These are phyloP conservation scores for Corymbia citriodora DNA, from an alignment of 441 rosid species.

Conservation along the genomic window DNA sequence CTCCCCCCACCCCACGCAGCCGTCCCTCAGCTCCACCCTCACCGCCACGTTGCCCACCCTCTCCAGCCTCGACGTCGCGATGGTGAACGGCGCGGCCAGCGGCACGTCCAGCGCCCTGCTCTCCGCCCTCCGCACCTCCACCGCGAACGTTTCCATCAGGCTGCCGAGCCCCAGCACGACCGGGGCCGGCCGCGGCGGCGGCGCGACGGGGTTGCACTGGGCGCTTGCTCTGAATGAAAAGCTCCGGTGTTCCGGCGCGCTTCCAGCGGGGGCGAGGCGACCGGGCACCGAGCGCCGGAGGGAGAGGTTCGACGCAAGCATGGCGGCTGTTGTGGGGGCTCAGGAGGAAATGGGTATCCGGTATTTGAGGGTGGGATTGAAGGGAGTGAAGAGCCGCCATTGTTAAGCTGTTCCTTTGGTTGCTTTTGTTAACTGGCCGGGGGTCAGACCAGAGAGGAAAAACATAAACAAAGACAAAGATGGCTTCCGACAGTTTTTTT, in stretches of 20 bases:
- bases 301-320: background rate
- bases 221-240: background rate
- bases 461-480: background rate
- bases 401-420: background rate
- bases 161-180: slow-evolving; percentile 34
- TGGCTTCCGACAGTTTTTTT: background rate
- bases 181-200: background rate
- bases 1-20: slow-evolving; percentile 93
- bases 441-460: background rate
- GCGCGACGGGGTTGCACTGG: background rate
- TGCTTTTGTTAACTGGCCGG: background rate
- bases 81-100: slow-evolving; percentile 65
- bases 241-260: background rate
- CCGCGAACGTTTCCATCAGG: slow-evolving; percentile 46
- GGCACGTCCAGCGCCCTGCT: slow-evolving; percentile 66
- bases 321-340: background rate
- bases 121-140: slow-evolving; percentile 63
- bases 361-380: background rate
- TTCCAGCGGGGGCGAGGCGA: background rate
- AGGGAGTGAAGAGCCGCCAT: background rate
- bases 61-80: slow-evolving; percentile 76
- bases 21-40: slow-evolving; percentile 55
- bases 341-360: background rate
- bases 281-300: background rate
- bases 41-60: slow-evolving; percentile 68